Evolutionary conservation across 1,139 yeast genomes (phyloP), one percentile per base, ranked within the genome.

Genomic region (Geotrichum bryndzae): DNA sequence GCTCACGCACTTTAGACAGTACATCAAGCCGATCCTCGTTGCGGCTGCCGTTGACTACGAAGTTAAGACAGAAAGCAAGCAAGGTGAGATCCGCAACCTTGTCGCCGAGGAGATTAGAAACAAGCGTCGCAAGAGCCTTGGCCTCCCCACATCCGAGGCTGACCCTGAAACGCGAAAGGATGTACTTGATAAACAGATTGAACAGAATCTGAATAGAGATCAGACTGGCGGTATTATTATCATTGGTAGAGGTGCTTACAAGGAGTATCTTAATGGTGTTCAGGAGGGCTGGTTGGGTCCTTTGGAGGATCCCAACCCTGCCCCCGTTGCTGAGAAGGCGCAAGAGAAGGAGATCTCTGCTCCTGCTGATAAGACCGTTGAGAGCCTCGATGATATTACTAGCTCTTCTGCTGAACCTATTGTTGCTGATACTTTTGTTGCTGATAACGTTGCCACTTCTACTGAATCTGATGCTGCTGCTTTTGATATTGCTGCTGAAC

Each of bases 261-360:
- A 92, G 73, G 99, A 95, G 77, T 95, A 90, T 72, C 74, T 95
- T 62, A 82, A 84, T 59, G 99, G 99, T 7, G 74, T 95, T 10
- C 97, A 94, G 70, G 99, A 95, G 76, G 99, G 99, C 8, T 80
- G 95, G 72, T 76, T 95, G 58, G 99, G 99, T 0, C 98, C 98
- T 1, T 77, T 92, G 64, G 91, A 87, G 35, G 81, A 81, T 62
- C 95, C 96, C 1, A 74, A 64, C 22, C 61, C 65, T n/a, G n/a
- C 38, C 13, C 27, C 53, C 11, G 54, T 56, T 41, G 25, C 68
- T 66, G 15, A 59, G 54, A 13, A 65, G 63, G 33, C 15, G 31
- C 56, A 50, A 13, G 46, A 41, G 22, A 51, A 52, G 48, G 60
- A 52, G 25, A 50, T 27, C 10, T 50, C 62, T 22, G 54, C 35